phyloP scores from a whole-genome alignment of 2,329 filamentous ascomycete genomes.

The Sporothrix dimorphospora region DNA sequence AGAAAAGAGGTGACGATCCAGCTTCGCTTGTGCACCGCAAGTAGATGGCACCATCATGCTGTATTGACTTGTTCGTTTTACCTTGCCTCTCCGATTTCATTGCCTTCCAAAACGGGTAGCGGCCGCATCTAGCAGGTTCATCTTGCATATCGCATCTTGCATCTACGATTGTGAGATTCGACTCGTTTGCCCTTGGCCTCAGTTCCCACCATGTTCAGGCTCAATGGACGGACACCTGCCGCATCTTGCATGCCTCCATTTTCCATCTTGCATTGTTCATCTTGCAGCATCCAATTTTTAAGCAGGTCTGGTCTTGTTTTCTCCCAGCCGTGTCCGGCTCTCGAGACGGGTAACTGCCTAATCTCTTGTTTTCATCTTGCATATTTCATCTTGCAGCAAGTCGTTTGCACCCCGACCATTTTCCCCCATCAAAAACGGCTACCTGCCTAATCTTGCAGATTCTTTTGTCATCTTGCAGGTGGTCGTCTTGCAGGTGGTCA shows the following conservation, averaged over 20 bases:
- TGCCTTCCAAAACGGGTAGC: no score
- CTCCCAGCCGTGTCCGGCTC: not conserved
- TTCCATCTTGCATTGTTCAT: not conserved
- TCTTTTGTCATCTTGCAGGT: not conserved
- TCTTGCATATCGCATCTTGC: slow-evolving; percentile 16
- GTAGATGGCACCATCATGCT: no score
- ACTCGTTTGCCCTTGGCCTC: not conserved
- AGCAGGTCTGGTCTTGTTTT: no score
- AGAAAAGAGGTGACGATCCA: not conserved
- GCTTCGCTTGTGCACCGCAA: not conserved
- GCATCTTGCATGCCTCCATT: not conserved
- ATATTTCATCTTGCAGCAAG: not conserved
- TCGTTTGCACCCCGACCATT: not conserved
- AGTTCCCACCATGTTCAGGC: not conserved
- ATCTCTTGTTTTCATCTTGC: not conserved
- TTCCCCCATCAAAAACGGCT: not conserved
- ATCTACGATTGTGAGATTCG: not conserved
- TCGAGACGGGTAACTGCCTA: not conserved
- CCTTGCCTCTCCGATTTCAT: no score
- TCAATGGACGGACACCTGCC: not conserved
- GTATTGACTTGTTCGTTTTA: no score
- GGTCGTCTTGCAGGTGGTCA: not conserved
- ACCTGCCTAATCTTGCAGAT: slow-evolving; percentile 26
- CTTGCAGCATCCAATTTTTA: not conserved
- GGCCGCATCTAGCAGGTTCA: not conserved